A percentile compares a stretch with the other conserved stretches of the same genome.
phyloP scores from a whole-genome alignment of 169 alveolate species.

The Sarcocystis neurona region DNA sequence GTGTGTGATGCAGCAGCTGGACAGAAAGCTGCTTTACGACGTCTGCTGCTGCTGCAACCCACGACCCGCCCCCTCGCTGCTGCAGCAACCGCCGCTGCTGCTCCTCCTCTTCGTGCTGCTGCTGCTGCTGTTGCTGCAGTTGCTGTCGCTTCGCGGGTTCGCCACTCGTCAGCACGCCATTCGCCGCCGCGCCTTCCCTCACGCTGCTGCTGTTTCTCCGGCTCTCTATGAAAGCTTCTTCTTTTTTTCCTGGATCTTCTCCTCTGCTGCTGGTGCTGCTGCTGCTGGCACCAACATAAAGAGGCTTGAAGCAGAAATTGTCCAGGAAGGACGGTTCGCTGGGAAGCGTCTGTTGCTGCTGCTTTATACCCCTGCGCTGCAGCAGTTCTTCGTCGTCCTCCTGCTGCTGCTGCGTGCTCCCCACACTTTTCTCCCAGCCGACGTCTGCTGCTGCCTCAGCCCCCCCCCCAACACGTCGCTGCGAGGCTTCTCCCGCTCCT shows the following conservation, averaged over 20 bases:
- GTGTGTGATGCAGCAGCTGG: constrained; percentile 28
- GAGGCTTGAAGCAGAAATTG: no score
- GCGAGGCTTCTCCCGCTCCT: background rate
- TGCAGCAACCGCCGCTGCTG: background rate
- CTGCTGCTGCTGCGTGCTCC: background rate
- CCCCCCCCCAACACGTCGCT: background rate
- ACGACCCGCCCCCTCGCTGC: constrained; percentile 8
- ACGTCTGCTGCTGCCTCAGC: background rate
- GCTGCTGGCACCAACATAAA: no score
- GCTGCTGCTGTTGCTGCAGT: background rate
- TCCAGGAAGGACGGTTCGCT: no score
- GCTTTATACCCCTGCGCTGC: background rate
- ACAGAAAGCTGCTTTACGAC: background rate
- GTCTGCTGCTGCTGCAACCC: constrained; percentile 9
- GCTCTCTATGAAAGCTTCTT: background rate
- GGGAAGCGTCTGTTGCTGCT: background rate
- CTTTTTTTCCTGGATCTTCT: background rate
- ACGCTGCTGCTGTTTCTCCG: no score
- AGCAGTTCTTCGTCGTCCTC: background rate
- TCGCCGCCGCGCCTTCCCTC: no score
- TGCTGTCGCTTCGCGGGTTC: no score
- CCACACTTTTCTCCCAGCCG: background rate
- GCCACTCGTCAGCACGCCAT: no score
- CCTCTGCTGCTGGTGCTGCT: background rate
- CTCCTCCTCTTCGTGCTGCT: background rate